These are phyloP conservation scores for Rhodotorula sp. DNA, from an alignment of 1,284 basidiomycete genomes.

Conservation along the genomic window DNA sequence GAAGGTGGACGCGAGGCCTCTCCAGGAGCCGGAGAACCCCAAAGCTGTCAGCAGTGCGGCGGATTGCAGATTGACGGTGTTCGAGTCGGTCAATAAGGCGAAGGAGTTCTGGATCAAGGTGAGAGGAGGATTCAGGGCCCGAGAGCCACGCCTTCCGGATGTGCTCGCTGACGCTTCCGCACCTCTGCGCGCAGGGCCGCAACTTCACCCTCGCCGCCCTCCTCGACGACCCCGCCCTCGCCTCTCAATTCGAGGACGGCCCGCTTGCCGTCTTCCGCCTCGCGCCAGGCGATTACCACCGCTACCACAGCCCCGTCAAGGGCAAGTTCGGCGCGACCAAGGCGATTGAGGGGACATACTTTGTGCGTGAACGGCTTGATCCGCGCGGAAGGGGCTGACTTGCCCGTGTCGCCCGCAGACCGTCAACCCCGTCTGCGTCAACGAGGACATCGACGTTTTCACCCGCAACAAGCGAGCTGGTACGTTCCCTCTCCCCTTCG, in stretches of 20 bases:
- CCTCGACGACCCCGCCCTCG: conserved; percentile 55
- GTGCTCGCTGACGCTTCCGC: no score
- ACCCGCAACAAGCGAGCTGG: conserved; percentile 59
- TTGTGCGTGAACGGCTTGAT: conserved; percentile 29
- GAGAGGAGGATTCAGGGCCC: neutral
- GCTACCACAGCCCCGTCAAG: conserved; percentile 75
- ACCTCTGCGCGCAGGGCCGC: conserved; percentile 57
- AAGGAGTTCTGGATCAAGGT: conserved; percentile 60
- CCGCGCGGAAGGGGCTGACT: conserved; percentile 14
- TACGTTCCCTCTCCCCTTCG: conserved; percentile 24
- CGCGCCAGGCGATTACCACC: conserved; percentile 74
- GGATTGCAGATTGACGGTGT: conserved; percentile 56
- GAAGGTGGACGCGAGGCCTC: conserved; percentile 63
- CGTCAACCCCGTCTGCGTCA: conserved; percentile 79
- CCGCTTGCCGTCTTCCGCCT: conserved; percentile 63
- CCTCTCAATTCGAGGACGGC: conserved; percentile 49
- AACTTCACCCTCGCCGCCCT: conserved; percentile 66
- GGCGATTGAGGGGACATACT: conserved; percentile 50
- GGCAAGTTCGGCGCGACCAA: conserved; percentile 57
- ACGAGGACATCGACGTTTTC: conserved; percentile 68
- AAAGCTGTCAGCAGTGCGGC: conserved; percentile 63
- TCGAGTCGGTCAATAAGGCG: conserved; percentile 66
- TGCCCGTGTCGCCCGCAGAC: conserved; percentile 45
- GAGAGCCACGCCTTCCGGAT: no score
- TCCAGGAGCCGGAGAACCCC: conserved; percentile 60